Base-by-base conservation (phyloP, 129 eudicot species). In the Centrapalus pauciflorus region DNA sequence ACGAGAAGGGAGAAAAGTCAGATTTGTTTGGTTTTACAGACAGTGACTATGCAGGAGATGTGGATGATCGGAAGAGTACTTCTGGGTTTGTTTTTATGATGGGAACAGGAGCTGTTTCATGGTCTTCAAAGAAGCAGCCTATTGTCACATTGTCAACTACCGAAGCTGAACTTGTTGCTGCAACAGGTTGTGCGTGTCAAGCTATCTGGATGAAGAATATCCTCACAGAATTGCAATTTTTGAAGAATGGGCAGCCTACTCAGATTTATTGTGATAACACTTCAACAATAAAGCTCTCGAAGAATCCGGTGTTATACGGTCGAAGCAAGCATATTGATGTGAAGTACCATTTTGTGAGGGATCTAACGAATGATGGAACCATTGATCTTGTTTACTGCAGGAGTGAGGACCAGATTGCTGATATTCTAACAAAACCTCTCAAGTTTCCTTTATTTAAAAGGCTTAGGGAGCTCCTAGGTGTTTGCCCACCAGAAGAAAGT, bases 311-410 rank as follows among this genome's bases (percentile, higher is more conserved):
- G 9, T 26, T 58, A 12, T 43, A 29, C 30, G 64, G 43, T n/a
- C 29, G 64, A 32, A 58, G 43, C 26, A 58, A 58, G 20, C 64
- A 58, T 8, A 29, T 58, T 13, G 24, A 17, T 58, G 64, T 58
- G 43, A 58, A 32, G 9, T 58, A 4, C 17, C 11, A 58, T 58
- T 58, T 58, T 16, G 4, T 58, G 5, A 58, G 64, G n/a, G 64
- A 29, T 16, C 40, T 16, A 21, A 11, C 19, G 5, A 58, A 14
- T 14, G 11, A 28, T 28, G 64, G 41, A n/a, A n/a, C n/a, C n/a
- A n/a, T n/a, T n/a, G n/a, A n/a, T n/a, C n/a, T n/a, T n/a, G n/a
- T n/a, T n/a, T n/a, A n/a, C n/a, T n/a, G n/a, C n/a, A n/a, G n/a
- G n/a, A n/a, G n/a, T n/a, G n/a, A n/a, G n/a, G n/a, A n/a, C n/a